Conservation (phyloP, 2,329 filamentous ascomycete species). For the Fusarium abutilonis region DNA sequence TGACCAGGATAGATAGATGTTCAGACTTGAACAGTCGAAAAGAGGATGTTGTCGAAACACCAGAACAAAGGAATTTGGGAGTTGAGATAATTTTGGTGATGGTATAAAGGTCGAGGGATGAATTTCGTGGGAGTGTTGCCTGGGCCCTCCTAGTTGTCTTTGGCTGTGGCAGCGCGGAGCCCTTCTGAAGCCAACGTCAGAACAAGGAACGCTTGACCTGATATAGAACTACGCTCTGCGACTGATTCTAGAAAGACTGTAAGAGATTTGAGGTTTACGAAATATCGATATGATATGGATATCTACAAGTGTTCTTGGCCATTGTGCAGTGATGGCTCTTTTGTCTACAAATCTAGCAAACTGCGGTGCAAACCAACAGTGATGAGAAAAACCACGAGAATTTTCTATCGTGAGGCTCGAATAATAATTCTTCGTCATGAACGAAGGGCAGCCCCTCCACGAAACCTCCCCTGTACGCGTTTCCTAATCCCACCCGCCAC, state of each 20-base stretch:
- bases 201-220: no score
- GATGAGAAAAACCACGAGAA: no score
- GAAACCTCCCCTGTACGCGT: neutral
- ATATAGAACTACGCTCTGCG: no score
- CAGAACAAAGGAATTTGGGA: neutral
- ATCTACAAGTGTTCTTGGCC: no score
- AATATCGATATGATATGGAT: no score
- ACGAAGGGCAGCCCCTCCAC: accelerated
- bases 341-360: no score
- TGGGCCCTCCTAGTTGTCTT: neutral
- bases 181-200: neutral
- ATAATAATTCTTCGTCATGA: accelerated
- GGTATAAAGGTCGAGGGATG: neutral
- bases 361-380: no score
- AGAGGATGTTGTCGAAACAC: neutral
- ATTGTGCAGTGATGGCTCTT: no score
- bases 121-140: constrained; percentile 3
- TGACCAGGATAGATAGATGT: constrained; percentile 8
- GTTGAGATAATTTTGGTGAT: neutral
- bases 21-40: constrained; percentile 6
- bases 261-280: no score
- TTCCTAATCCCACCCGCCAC: neutral
- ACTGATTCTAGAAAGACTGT: neutral
- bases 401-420: neutral
- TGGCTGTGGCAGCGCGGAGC: constrained; percentile 1